Base-by-base conservation (phyloP, 768 basidiomycete genomes). In the Lactifluus echinatus region DNA sequence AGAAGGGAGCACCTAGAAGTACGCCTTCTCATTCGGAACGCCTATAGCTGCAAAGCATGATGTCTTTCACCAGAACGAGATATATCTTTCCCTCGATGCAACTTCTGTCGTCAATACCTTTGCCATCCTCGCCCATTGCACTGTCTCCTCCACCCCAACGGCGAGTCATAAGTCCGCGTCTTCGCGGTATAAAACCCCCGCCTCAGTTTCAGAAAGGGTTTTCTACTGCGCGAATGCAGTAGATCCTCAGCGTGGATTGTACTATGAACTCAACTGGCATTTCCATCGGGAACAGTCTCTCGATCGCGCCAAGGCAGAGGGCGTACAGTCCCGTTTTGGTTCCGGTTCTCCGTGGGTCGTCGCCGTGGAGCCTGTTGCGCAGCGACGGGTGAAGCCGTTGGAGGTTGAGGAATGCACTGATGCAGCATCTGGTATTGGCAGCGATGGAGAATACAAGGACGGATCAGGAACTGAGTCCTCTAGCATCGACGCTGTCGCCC, bases 1-100 rank as follows among this genome's bases (percentile, higher is more conserved):
- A 78, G 79, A 60, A 76, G 87, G 42, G 78, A 81, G 17, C 78
- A 84, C 66, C 64, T 72, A 44, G 76, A 84, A 70, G 88, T 88
- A 54, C 46, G 76, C 62, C 10, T 11, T 36, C 10, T 46, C 4
- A 6, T 28, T 28, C 23, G 7, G 36, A 7, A 14, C 24, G 19
- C 66, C 19, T 54, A 33, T 40, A 19, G 14, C 50, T 45, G 31
- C 43, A 24, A 28, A 48, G 4, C 28, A 44, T 8, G 47, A 33
- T 8, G 58, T 42, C 19, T 43, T 43, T 44, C 19, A 34, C 50
- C 29, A 90, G 89, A 85, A 87, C 61, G 89, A 91, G 69, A 76
- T 90, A 7, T 89, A 87, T 63, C 86, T 85, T 49, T 79, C 54
- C 46, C 28, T 67, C 56, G 53, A 68, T 45, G 52, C 62, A 7